A percentile compares a stretch with the other conserved stretches of the same genome.
These are phyloP conservation scores for Scedosporium boydii DNA, from an alignment of 2,329 filamentous ascomycete species.

Conservation along the genomic window DNA sequence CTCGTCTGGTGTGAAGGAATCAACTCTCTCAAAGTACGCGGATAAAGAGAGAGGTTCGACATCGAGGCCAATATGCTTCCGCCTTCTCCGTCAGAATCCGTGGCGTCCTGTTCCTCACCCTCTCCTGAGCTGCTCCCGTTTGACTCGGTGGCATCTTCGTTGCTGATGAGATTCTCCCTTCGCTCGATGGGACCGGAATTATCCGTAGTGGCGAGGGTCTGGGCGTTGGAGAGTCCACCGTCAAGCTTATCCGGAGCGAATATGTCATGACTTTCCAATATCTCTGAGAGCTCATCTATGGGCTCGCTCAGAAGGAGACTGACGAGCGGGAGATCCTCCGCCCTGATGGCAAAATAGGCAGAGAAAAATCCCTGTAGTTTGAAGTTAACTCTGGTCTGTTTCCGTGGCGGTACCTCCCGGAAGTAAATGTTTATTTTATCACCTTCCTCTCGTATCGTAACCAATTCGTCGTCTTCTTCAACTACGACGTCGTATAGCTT, in stretches of 20 bases:
- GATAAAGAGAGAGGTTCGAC: no score
- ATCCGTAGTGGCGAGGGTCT: no score
- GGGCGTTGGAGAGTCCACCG: no score
- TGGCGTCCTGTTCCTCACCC: background rate
- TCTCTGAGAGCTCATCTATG: background rate
- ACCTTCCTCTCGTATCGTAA: no score
- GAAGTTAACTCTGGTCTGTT: background rate
- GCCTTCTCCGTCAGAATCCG: background rate
- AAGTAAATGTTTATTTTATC: background rate
- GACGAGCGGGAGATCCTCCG: background rate
- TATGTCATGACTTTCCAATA: background rate
- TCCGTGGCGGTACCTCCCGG: background rate
- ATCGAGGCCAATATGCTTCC: no score
- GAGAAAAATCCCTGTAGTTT: background rate
- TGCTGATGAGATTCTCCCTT: no score
- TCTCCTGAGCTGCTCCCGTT: no score
- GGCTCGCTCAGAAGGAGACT: no score
- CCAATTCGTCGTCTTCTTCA: background rate
- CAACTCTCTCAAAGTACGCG: background rate
- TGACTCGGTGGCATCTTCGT: no score
- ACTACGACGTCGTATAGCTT: background rate
- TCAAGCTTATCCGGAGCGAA: background rate
- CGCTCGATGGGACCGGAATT: no score
- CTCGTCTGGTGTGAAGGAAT: conserved; percentile 5
- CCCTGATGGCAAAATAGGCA: background rate